Evolutionary conservation across 805 yeast genomes (phyloP).

Genomic region (Tetrapisispora phaffii): DNA sequence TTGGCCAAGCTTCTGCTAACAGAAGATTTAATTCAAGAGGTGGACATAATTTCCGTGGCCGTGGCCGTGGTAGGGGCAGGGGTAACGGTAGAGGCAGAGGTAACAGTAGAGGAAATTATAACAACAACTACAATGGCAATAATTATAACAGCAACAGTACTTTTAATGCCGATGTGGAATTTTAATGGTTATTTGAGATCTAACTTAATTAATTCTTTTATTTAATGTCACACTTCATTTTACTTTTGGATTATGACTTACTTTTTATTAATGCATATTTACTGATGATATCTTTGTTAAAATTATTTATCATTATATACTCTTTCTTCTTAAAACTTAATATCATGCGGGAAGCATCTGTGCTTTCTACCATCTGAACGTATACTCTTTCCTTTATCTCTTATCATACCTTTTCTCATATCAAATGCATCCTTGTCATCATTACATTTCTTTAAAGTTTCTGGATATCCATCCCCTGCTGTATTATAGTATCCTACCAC

Average conservation of each 20-base stretch:
- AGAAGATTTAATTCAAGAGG: constrained; percentile 35
- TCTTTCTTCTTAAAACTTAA: constrained; percentile 35
- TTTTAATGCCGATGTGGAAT: neutral
- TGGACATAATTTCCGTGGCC: constrained; percentile 29
- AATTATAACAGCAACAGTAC: neutral
- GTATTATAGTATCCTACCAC: constrained; percentile 81
- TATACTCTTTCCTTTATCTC: constrained; percentile 46
- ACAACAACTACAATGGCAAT: constrained; percentile 5
- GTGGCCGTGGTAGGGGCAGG: constrained; percentile 31
- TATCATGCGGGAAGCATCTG: constrained; percentile 57
- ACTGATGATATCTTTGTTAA: neutral
- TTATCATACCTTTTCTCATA: constrained; percentile 57
- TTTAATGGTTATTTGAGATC: neutral
- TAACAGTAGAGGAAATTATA: constrained; percentile 15
- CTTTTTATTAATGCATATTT: neutral
- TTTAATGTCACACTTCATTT: neutral
- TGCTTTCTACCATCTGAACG: constrained; percentile 51
- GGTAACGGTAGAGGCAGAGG: constrained; percentile 11
- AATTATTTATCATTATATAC: neutral
- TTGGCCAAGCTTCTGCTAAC: constrained; percentile 58
- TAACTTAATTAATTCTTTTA: neutral
- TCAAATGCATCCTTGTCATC: constrained; percentile 84
- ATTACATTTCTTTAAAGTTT: constrained; percentile 34
- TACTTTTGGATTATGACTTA: neutral
- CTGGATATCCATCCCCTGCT: constrained; percentile 36